Base-by-base conservation (phyloP, 2,329 filamentous ascomycete genomes). In the Teratosphaeria destructans region DNA sequence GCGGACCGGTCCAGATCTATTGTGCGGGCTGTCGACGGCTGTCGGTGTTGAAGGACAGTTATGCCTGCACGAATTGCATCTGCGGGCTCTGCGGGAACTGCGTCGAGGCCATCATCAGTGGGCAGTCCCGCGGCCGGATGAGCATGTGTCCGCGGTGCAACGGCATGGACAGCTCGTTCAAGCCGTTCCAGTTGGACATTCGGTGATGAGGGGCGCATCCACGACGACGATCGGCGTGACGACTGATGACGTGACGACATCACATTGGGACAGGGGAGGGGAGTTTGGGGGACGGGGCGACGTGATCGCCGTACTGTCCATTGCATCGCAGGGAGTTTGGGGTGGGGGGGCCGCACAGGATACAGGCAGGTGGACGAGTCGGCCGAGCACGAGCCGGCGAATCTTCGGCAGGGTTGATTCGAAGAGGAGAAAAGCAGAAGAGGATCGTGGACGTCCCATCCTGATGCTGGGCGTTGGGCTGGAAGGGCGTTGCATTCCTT, bases 11-110 rank as follows among this genome's bases (percentile, higher is more conserved):
- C 3, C 89, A 95, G 71, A 95, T 97, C 52, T 96, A 95, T 72
- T 97, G 93, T 72, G 89, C 92, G 23, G 89, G 88, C 55, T 97
- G 93, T 71, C 85, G 89, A 64, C 84, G 87, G 43, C 79, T 91
- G 19, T 92, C 87, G 57, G 78, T 86, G 11, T 78, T 97, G 29
- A 87, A 85, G 68, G 88, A 93, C 68, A 94, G 90, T 37, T 96
- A 91, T 70, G 93, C 93, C 26, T 97, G 93, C 73, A 96, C 92
- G 1, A 92, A 96, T 74, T 97, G 94, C 73, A 95, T 97, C 64
- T 95, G 90, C 72, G 93, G 92, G 16, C 82, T 97, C 56, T 97
- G 94, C 74, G 85, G 87, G 64, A 85, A 90, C 61, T 97, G 93
- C 69, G 90, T 96, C 60, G 87, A 91, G 68, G 84, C 89, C 37